phyloP scores from a whole-genome alignment of 2,329 filamentous ascomycete species.

The Trichoderma afroharzianum region DNA sequence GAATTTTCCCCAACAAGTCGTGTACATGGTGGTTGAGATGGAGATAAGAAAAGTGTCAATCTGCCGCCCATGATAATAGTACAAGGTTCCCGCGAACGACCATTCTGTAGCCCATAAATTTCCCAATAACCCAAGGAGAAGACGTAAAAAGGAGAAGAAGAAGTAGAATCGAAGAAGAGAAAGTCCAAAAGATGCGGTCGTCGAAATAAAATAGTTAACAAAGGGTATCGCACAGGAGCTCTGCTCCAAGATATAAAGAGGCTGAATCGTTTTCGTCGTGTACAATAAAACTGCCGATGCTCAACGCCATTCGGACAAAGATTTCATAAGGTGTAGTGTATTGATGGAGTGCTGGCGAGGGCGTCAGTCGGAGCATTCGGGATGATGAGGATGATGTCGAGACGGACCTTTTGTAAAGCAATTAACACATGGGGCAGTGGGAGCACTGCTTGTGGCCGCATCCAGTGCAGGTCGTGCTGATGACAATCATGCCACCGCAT shows the following conservation, averaged over 20 bases:
- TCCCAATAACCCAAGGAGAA: not conserved
- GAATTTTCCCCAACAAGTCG: not conserved
- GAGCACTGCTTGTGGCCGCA: slow-evolving; percentile 50
- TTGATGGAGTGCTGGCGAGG: not conserved
- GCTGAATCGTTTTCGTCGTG: not conserved
- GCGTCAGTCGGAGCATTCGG: not conserved
- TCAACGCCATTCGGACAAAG: not conserved
- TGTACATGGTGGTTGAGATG: not conserved
- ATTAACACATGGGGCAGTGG: slow-evolving; percentile 39
- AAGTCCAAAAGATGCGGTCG: not conserved
- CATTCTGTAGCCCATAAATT: not conserved
- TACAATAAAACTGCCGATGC: not conserved
- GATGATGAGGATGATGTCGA: not conserved
- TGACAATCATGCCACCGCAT: slow-evolving; percentile 54
- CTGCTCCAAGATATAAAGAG: not conserved
- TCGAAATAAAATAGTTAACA: not conserved
- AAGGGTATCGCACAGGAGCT: slow-evolving; percentile 16
- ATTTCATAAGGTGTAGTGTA: not conserved
- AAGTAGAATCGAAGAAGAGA: not conserved
- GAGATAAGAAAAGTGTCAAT: not conserved
- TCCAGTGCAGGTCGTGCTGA: slow-evolving; percentile 50
- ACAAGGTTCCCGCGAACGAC: not conserved
- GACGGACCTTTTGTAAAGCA: not conserved
- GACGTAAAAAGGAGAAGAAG: not conserved
- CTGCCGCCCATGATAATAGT: not conserved